Evolutionary conservation across 192 early-diverging fungal genomes (phyloP), one percentile per base, ranked within the genome.

Genomic region (Lobulomyces angularis): DNA sequence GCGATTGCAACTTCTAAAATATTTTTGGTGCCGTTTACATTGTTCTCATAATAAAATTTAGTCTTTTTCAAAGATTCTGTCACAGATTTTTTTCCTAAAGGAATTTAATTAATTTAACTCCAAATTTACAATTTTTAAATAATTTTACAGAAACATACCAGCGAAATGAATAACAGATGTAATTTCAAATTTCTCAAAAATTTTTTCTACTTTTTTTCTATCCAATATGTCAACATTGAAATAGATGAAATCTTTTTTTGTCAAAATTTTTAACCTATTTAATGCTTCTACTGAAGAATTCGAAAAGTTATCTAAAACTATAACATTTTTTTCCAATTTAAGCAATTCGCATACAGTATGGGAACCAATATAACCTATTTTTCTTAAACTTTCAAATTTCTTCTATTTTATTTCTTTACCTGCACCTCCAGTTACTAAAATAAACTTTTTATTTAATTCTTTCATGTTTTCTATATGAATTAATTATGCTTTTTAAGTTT

Each of bases 311-410:
- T 91, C 88, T 20, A 88, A 62, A 7, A 88, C 84, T 5, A 89
- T 72, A 16, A 91, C 80, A 41, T 87, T 67, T 55, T 83, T 82
- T 11, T 48, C 56, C 6, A 63, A 56, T 27, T 65, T 63, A 29
- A 82, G 43, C 0, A 90, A 69, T 47, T 85, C 80, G 20, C 86
- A 51, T 8, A 88, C 80, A 0, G 84, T 88, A 67, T 92, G 87
- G 16, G 82, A 85, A 7, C 89, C 87, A 45, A 92, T 89, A 51
- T 90, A 93, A 2, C 89, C n/a, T n/a, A n/a, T n/a, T n/a, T n/a
- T n/a, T n/a, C n/a, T n/a, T n/a, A n/a, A n/a, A n/a, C n/a, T n/a
- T n/a, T n/a, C n/a, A n/a, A n/a, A n/a, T n/a, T n/a, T n/a, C n/a
- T n/a, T n/a, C n/a, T n/a, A n/a, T n/a, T n/a, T n/a, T n/a, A n/a